Conservation (phyloP, 441 rosid genomes). For the Corymbia calophylla region DNA sequence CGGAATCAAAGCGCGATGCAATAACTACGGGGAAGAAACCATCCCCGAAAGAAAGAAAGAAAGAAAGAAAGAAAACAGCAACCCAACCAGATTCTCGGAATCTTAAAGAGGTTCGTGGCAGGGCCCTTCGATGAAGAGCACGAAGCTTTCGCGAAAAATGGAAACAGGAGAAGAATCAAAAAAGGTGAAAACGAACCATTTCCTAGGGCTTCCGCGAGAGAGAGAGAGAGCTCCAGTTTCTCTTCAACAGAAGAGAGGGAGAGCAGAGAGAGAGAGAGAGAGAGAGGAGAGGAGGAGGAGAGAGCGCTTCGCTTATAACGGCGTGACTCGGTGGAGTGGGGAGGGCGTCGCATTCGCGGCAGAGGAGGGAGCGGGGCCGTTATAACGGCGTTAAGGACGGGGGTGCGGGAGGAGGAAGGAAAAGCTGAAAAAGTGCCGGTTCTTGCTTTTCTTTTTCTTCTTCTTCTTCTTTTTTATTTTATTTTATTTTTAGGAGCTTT, state of each 20-base stretch:
- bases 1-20: not conserved
- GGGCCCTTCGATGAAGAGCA: not conserved
- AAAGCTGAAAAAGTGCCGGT: not conserved
- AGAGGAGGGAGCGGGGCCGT: not conserved
- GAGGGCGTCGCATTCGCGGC: not conserved
- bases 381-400: not conserved
- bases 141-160: not conserved
- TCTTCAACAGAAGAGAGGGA: not conserved
- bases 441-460: not conserved
- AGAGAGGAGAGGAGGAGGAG: not conserved
- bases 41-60: not conserved
- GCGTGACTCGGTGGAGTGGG: not conserved
- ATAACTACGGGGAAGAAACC: not conserved
- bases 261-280: not conserved
- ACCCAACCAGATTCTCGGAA: not conserved
- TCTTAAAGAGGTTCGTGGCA: not conserved
- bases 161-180: not conserved
- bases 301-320: not conserved
- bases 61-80: not conserved
- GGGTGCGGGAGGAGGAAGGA: not conserved
- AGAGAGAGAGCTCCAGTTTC: not conserved
- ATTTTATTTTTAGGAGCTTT: not conserved
- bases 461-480: not conserved
- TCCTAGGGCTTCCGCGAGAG: not conserved
- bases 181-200: not conserved